These are phyloP conservation scores for Phylloporus arenicola DNA, from an alignment of 768 basidiomycete species.

Conservation along the genomic window DNA sequence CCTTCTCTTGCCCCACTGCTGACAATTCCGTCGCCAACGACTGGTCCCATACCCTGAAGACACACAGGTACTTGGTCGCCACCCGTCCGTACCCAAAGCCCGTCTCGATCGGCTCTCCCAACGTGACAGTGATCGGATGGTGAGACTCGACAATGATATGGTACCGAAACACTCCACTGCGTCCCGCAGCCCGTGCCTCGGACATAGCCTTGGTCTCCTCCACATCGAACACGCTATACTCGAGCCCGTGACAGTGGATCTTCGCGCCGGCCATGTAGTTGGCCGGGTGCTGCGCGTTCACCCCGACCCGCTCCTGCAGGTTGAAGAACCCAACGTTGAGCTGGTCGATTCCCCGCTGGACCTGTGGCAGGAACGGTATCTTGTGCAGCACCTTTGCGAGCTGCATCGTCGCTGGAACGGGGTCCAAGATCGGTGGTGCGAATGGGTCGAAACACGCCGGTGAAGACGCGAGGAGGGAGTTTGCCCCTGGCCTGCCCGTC, in stretches of 20 bases:
- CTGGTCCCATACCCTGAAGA: conserved; percentile 20
- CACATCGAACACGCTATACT: conserved; percentile 13
- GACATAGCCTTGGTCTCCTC: conserved; percentile 15
- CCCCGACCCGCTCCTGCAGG: conserved; percentile 14
- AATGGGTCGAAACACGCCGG: conserved; percentile 23
- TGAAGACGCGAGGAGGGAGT: conserved; percentile 15
- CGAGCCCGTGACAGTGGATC: conserved; percentile 19
- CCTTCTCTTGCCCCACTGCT: neutral
- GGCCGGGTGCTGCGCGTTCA: conserved; percentile 18
- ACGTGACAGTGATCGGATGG: conserved; percentile 19
- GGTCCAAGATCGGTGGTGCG: conserved; percentile 9
- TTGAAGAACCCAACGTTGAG: conserved; percentile 16
- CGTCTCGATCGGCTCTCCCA: conserved; percentile 17
- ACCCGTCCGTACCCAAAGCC: conserved; percentile 16
- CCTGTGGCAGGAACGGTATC: conserved; percentile 7
- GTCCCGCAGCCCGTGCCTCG: neutral
- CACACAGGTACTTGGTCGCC: conserved; percentile 10
- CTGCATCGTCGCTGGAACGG: conserved; percentile 13
- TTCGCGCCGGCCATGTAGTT: conserved; percentile 17
- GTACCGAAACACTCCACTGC: conserved; percentile 9
- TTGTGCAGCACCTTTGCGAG: conserved; percentile 4
- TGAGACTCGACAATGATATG: conserved; percentile 13
- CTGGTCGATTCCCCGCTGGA: conserved; percentile 12
- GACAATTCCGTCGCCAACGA: conserved; percentile 11
- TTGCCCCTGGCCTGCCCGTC: conserved; percentile 13